Conservation (phyloP, 306 rosid genomes). For the Cucurbita ficifolia region DNA sequence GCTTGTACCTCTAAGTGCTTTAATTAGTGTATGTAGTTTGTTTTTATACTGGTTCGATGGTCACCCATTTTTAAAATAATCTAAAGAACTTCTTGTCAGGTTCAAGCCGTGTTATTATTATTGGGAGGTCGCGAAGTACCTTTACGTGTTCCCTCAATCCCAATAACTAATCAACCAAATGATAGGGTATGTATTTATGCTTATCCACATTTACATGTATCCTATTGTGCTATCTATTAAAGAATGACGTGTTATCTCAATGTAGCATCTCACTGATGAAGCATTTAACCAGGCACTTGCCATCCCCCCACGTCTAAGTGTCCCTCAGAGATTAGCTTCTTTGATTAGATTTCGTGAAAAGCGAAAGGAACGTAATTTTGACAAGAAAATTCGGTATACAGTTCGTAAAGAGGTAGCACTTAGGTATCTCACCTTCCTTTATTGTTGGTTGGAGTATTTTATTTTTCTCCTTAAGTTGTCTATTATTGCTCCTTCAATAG, state of each 20-base stretch:
- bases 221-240: not conserved
- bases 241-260: conserved; percentile 13
- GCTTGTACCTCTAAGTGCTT: not conserved
- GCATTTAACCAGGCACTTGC: conserved; percentile 39
- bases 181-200: conserved; percentile 31
- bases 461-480: not conserved
- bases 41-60: not conserved
- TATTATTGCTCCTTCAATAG: not conserved
- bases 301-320: conserved; percentile 40
- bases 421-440: conserved; percentile 33
- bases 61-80: not conserved
- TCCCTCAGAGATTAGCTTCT: conserved; percentile 63
- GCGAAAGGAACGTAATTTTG: conserved; percentile 65
- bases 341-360: conserved; percentile 73
- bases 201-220: not conserved
- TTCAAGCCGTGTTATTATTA: conserved; percentile 59
- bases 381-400: conserved; percentile 66
- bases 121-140: conserved; percentile 60
- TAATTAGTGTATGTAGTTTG: not conserved
- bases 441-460: conserved; percentile 4
- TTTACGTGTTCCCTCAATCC: conserved; percentile 25
- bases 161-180: conserved; percentile 24
- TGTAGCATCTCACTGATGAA: conserved; percentile 27
- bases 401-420: conserved; percentile 76
- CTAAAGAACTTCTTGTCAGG: conserved; percentile 20